These are phyloP conservation scores for Ascomycota sp. DNA, from an alignment of 2,329 filamentous ascomycete genomes.

Conservation along the genomic window DNA sequence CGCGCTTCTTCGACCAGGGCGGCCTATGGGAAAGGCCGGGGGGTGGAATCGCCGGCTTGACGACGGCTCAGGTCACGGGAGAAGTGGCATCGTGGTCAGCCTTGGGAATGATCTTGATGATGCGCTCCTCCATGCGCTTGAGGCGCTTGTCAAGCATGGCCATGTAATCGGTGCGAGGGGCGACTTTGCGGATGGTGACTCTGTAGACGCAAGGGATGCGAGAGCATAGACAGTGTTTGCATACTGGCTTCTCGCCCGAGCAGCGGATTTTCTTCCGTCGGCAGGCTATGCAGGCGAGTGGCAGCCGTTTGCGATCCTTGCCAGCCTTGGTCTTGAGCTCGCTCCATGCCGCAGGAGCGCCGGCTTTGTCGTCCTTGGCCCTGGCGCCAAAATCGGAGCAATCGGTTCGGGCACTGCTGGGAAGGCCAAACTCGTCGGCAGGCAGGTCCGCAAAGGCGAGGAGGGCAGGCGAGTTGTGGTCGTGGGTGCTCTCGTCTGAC, in stretches of 20 bases:
- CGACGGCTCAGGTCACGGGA: slow-evolving; percentile 55
- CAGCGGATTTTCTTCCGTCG: slow-evolving; percentile 94
- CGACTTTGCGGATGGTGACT: slow-evolving; percentile 81
- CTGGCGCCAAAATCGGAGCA: slow-evolving; percentile 32
- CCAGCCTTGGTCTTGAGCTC: slow-evolving; percentile 81
- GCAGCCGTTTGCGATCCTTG: slow-evolving; percentile 83
- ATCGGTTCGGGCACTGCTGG: slow-evolving; percentile 23
- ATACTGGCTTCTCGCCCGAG: slow-evolving; percentile 91
- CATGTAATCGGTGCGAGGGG: slow-evolving; percentile 94
- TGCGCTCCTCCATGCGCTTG: slow-evolving; percentile 93
- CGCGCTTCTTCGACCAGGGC: slow-evolving; percentile 52
- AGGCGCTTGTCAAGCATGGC: slow-evolving; percentile 92
- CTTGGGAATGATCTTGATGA: slow-evolving; percentile 88
- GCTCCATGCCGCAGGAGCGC: slow-evolving; percentile 49
- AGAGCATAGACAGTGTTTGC: slow-evolving; percentile 85
- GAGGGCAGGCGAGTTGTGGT: slow-evolving; percentile 20
- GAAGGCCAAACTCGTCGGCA: slow-evolving; percentile 38
- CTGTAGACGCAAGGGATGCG: slow-evolving; percentile 96
- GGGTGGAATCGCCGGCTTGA: slow-evolving; percentile 54
- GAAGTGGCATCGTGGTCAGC: slow-evolving; percentile 50
- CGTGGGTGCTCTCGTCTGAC: slow-evolving; percentile 24
- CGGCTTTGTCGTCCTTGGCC: slow-evolving; percentile 35
- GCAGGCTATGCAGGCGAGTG: slow-evolving; percentile 87
- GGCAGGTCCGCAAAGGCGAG: slow-evolving; percentile 31
- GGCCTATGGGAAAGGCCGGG: slow-evolving; percentile 18